These are phyloP conservation scores for Tylopilus cervinicoccineus DNA, from an alignment of 768 basidiomycete species.

Conservation along the genomic window DNA sequence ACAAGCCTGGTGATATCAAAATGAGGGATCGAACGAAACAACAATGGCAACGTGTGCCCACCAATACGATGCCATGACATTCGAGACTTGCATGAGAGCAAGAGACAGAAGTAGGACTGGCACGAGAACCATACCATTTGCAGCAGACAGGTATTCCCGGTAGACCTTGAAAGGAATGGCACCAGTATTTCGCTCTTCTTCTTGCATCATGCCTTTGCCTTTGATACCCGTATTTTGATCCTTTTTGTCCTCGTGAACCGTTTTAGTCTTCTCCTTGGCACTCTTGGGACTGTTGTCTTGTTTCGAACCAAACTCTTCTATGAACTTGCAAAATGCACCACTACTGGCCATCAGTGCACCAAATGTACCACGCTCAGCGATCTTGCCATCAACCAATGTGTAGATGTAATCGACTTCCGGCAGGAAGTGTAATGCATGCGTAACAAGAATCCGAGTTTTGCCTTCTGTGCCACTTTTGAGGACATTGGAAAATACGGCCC, in stretches of 20 bases:
- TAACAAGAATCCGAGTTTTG: conserved; percentile 87
- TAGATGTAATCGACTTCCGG: conserved; percentile 85
- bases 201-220: conserved; percentile 68
- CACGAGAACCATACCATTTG: conserved; percentile 58
- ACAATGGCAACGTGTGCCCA: conserved; percentile 26
- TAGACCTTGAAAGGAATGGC: conserved; percentile 38
- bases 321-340: conserved; percentile 69
- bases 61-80: conserved; percentile 75
- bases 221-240: conserved; percentile 31
- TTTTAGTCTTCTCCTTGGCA: conserved; percentile 30
- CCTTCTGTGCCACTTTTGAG: conserved; percentile 56
- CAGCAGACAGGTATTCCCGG: conserved; percentile 60
- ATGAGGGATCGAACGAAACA: neutral
- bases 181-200: conserved; percentile 79
- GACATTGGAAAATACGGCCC: conserved; percentile 81
- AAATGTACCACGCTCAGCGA: conserved; percentile 81
- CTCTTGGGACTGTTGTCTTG: conserved; percentile 44
- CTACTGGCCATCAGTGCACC: conserved; percentile 58
- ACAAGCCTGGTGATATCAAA: conserved; percentile 52
- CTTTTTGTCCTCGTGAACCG: conserved; percentile 34
- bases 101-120: conserved; percentile 63
- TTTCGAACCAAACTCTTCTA: conserved; percentile 72
- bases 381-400: conserved; percentile 68
- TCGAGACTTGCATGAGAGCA: conserved; percentile 62
- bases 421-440: conserved; percentile 88